These are phyloP conservation scores for Malassezia brasiliensis DNA, from an alignment of 1,284 basidiomycete species.

Conservation along the genomic window DNA sequence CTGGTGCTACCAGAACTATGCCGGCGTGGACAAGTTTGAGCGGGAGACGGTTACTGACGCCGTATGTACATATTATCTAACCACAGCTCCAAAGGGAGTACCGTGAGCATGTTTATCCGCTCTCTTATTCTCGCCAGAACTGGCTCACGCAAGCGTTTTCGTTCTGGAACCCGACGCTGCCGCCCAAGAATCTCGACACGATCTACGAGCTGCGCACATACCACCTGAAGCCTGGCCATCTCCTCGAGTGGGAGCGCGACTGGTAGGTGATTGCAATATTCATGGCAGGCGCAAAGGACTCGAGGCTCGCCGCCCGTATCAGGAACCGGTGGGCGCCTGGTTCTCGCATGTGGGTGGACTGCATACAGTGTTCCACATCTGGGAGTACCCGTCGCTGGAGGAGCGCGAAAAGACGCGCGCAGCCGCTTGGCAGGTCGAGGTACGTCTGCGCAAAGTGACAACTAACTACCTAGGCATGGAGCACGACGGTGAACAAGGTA, in stretches of 20 bases:
- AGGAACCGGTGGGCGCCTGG: constrained; percentile 44
- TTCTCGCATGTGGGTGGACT: constrained; percentile 42
- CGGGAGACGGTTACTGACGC: constrained; percentile 20
- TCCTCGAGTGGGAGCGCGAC: constrained; percentile 44
- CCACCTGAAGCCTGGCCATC: constrained; percentile 38
- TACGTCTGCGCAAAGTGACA: neutral
- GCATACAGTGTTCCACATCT: constrained; percentile 45
- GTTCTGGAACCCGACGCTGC: constrained; percentile 36
- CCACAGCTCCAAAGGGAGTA: constrained; percentile 11
- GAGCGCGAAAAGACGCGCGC: constrained; percentile 42
- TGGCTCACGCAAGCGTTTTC: constrained; percentile 45
- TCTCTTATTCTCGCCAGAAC: constrained; percentile 31
- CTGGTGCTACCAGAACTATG: constrained; percentile 43
- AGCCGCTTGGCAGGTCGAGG: constrained; percentile 43
- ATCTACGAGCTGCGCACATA: constrained; percentile 43
- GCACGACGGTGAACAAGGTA: constrained; percentile 34
- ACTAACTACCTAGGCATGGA: constrained; percentile 28
- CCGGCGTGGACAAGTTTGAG: constrained; percentile 34
- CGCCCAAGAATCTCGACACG: constrained; percentile 21
- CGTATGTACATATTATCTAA: neutral
- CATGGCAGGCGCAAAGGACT: constrained; percentile 27
- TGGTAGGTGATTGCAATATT: constrained; percentile 19
- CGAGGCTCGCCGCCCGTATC: constrained; percentile 39
- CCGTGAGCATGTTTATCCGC: constrained; percentile 16
- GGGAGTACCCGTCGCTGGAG: constrained; percentile 42